Percentiles rank a stretch among this genome's conserved stretches.
Evolutionary conservation across 2,329 filamentous ascomycete species (phyloP).

Genomic region (Exophiala spinifera): DNA sequence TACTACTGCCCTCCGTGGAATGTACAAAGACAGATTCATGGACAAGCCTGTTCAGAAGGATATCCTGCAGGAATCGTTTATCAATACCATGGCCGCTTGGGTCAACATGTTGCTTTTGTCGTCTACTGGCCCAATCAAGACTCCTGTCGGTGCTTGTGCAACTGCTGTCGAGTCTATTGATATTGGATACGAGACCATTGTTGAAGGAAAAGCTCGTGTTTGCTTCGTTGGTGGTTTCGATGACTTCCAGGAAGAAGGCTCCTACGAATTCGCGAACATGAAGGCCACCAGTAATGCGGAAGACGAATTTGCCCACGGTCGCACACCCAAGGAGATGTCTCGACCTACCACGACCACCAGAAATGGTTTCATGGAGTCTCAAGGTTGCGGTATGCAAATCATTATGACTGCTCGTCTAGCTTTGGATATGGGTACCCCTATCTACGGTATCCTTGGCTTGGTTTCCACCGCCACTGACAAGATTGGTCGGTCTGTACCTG

Average conservation of each 20-base stretch:
- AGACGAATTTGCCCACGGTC: slow-evolving; percentile 91
- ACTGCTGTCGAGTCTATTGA: slow-evolving; percentile 97
- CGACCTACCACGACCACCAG: slow-evolving; percentile 93
- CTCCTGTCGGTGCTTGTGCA: slow-evolving; percentile 93
- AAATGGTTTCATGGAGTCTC: slow-evolving; percentile 99
- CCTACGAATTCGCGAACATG: slow-evolving; percentile 99
- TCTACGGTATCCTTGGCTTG: slow-evolving; percentile 89
- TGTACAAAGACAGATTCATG: slow-evolving; percentile 97
- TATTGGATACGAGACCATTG: slow-evolving; percentile 96
- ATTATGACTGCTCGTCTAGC: slow-evolving; percentile 97
- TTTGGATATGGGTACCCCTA: slow-evolving; percentile 96
- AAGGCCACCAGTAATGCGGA: slow-evolving; percentile 98
- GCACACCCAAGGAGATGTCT: slow-evolving; percentile 96
- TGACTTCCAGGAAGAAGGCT: slow-evolving; percentile 98
- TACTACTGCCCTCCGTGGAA: slow-evolving; percentile 83
- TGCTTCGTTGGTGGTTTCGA: slow-evolving; percentile 99
- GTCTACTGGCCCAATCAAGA: slow-evolving; percentile 97
- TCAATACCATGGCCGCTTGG: slow-evolving; percentile 99
- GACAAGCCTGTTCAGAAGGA: slow-evolving; percentile 98
- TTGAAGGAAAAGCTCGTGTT: slow-evolving; percentile 95
- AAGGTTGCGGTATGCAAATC: slow-evolving; percentile 95
- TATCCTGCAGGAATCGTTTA: slow-evolving; percentile 98
- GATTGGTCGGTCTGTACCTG: slow-evolving; percentile 95
- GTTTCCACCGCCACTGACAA: slow-evolving; percentile 98
- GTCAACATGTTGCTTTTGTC: slow-evolving; percentile 98